Base-by-base conservation (phyloP, 768 basidiomycete genomes). In the Rossbeevera mucosa region DNA sequence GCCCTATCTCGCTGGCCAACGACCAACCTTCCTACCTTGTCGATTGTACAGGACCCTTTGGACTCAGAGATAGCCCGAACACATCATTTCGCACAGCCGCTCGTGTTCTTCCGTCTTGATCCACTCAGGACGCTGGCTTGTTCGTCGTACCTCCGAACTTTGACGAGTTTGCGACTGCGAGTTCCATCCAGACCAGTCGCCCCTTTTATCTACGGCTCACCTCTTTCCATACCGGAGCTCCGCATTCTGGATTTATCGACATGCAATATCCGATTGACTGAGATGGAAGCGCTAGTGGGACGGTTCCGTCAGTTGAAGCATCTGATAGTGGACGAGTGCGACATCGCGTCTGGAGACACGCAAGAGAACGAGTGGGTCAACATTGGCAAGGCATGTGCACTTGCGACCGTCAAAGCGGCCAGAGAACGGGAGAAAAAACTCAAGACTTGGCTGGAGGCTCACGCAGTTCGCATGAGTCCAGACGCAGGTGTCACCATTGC, bases 101-200 rank as follows among this genome's bases (percentile, higher is more conserved):
- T 96, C 56, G 89, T 92, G 3, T 91, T 94, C 71, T 88, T 88
- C 66, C 78, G 77, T 38, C 73, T 95, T 50, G 79, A 85, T 31
- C 66, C 75, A 33, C 68, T 94, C 47, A 70, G 76, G 0, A 64
- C 64, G 2, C 67, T 90, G 45, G 67, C 74, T 1, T 58, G 64
- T 28, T 80, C 82, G 0, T 69, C 73, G 0, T 68, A 77, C 11
- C 66, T 77, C n/a, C 48, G 52, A 12, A 60, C 69, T 36, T 71
- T 87, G 42, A 78, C 70, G 3, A 74, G 80, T 51, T 67, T 95
- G 20, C 78, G 86, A 16, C 68, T 94, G 26, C 81, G 88, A 29
- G 76, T 94, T 21, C 93, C 92, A 3, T 74, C 76, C 0, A 80
- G 89, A n/a, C 74, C 76, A 7, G 66, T 86, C 21, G 75, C 74